Evolutionary conservation across 2,329 filamentous ascomycete species (phyloP).

Genomic region (Aphanocladium album): DNA sequence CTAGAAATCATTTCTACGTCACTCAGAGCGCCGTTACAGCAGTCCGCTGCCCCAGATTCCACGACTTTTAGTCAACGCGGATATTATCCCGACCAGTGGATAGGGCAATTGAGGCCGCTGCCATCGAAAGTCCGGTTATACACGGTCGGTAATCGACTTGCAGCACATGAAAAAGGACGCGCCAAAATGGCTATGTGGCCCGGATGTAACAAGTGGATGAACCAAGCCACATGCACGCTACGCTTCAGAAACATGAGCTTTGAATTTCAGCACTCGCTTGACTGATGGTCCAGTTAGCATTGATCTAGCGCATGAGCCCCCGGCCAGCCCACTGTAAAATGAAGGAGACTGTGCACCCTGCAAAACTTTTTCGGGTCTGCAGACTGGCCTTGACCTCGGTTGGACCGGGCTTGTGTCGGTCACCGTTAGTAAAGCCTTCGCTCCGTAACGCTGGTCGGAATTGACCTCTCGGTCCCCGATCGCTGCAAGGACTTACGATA

Average conservation of each 20-base stretch:
- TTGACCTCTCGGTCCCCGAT: conserved; percentile 11
- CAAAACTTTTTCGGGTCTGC: conserved; percentile 11
- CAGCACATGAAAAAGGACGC: conserved; percentile 9
- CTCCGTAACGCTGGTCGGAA: conserved; percentile 6
- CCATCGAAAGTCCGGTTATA: background rate
- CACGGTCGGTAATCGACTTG: conserved; percentile 11
- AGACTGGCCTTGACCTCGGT: conserved; percentile 13
- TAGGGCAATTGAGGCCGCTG: background rate
- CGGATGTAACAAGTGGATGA: conserved; percentile 3
- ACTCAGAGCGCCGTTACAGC: background rate
- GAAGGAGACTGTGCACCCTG: conserved; percentile 6
- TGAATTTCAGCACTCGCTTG: background rate
- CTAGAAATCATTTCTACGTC: background rate
- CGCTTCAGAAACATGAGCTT: background rate
- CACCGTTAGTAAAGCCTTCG: conserved; percentile 11
- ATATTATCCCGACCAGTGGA: background rate
- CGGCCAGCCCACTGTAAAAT: conserved; percentile 7
- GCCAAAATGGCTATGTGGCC: conserved; percentile 4
- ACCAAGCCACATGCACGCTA: conserved; percentile 10
- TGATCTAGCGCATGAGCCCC: background rate
- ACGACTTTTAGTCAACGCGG: no score
- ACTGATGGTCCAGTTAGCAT: background rate
- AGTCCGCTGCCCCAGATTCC: background rate
- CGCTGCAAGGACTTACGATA: conserved; percentile 8
- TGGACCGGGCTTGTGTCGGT: conserved; percentile 16